Evolutionary conservation across 805 yeast genomes (phyloP).

Genomic region (Candida multigemmis): DNA sequence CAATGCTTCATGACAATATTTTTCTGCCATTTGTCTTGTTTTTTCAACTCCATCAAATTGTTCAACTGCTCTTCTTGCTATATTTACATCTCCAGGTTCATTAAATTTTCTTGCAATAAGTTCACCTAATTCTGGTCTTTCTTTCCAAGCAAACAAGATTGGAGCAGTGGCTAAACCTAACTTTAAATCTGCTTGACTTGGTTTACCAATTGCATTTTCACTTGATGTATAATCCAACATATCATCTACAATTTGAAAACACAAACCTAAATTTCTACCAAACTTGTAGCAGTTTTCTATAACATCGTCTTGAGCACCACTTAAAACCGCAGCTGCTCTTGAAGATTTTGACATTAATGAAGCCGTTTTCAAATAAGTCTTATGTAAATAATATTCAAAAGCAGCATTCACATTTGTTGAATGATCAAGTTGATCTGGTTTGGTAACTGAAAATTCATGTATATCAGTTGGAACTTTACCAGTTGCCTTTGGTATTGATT

Average conservation of each 20-base stretch:
- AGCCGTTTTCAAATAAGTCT: conserved; percentile 93
- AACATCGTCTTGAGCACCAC: conserved; percentile 70
- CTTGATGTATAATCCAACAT: conserved; percentile 91
- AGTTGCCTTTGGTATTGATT: conserved; percentile 46
- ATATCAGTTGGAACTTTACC: conserved; percentile 53
- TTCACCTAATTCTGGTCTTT: conserved; percentile 75
- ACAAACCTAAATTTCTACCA: conserved; percentile 88
- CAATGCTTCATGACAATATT: conserved; percentile 71
- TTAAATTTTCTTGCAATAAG: conserved; percentile 78
- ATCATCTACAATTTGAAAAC: conserved; percentile 95
- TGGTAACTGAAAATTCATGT: conserved; percentile 46
- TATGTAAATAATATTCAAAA: conserved; percentile 90
- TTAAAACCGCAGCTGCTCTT: conserved; percentile 84
- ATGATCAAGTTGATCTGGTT: conserved; percentile 38
- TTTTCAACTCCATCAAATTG: conserved; percentile 65
- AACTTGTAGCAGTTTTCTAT: conserved; percentile 83
- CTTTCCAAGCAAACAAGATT: conserved; percentile 87
- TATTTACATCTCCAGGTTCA: conserved; percentile 73
- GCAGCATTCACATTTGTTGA: conserved; percentile 71
- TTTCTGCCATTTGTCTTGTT: conserved; percentile 68
- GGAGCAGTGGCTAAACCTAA: conserved; percentile 97
- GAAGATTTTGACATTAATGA: conserved; percentile 89
- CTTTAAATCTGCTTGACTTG: conserved; percentile 90
- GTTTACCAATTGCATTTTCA: conserved; percentile 81
- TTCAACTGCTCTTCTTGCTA: conserved; percentile 68